A percentile compares a stretch with the other conserved stretches of the same genome.
Conservation (phyloP, 1,284 basidiomycete species). For the Ganoderma multipileum region DNA sequence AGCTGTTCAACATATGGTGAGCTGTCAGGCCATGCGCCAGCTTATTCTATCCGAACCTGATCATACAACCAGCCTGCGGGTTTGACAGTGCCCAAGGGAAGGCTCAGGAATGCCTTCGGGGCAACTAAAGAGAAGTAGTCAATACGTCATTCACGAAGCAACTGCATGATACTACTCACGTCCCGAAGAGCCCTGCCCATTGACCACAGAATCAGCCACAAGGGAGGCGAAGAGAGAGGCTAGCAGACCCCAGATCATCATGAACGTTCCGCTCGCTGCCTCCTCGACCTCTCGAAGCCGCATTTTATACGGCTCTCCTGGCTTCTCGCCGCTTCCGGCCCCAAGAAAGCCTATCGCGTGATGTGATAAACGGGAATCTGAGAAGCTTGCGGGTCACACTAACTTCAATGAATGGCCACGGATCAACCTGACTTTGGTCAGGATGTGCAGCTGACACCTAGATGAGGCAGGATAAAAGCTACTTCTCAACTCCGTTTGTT, state of each 20-base stretch:
- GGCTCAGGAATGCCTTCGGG: constrained; percentile 55
- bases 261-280: constrained; percentile 20
- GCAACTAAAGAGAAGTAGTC: constrained; percentile 44
- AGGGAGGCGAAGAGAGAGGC: constrained; percentile 27
- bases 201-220: constrained; percentile 13
- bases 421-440: constrained; percentile 21
- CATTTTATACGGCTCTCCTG: constrained; percentile 25
- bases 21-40: background rate
- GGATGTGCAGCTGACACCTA: constrained; percentile 10
- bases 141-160: background rate
- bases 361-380: constrained; percentile 22
- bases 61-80: constrained; percentile 61
- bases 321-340: constrained; percentile 11
- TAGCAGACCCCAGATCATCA: constrained; percentile 24
- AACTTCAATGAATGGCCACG: constrained; percentile 25
- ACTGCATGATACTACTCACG: constrained; percentile 15
- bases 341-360: constrained; percentile 22
- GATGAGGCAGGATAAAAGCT: constrained; percentile 14
- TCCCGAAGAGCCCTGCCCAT: constrained; percentile 21
- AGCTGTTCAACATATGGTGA: constrained; percentile 40
- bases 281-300: constrained; percentile 8
- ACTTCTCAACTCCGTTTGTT: background rate
- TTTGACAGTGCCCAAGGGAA: constrained; percentile 55
- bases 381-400: constrained; percentile 15
- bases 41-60: constrained; percentile 44